Percentiles rank a stretch among this genome's conserved stretches.
Conservation (phyloP, 257 asterid species). For the Jacaranda mimosifolia region DNA sequence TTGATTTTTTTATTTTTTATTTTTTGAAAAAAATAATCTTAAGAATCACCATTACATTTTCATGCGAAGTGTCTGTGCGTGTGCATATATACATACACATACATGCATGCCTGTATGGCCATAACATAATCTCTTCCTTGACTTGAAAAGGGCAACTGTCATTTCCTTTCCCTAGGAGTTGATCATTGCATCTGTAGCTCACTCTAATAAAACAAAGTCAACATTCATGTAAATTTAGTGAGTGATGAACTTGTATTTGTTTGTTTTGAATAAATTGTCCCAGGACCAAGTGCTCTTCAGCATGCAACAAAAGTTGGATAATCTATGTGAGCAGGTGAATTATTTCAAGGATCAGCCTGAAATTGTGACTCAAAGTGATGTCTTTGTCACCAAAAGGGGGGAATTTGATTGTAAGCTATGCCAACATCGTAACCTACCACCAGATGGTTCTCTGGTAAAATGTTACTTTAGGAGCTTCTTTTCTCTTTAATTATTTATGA, state of each 20-base stretch:
- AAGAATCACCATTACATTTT: neutral
- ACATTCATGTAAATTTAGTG: too few species aligned
- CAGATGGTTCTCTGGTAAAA: constrained; percentile 51
- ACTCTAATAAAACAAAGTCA: too few species aligned
- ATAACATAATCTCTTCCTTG: neutral
- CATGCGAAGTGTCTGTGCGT: neutral
- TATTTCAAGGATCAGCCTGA: constrained; percentile 75
- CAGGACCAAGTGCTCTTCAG: constrained; percentile 84
- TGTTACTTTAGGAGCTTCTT: neutral
- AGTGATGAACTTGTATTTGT: neutral
- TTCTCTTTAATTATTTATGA: neutral
- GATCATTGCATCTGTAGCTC: neutral
- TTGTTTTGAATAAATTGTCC: constrained; percentile 9
- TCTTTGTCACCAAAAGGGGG: neutral
- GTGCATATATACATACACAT: neutral
- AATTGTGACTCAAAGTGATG: constrained; percentile 27
- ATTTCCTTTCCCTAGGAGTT: neutral
- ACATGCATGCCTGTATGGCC: neutral
- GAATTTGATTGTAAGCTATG: constrained; percentile 51
- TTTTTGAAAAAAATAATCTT: too few species aligned
- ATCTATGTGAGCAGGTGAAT: constrained; percentile 76
- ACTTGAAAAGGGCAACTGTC: neutral
- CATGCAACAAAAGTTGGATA: constrained; percentile 90
- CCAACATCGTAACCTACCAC: constrained; percentile 43
- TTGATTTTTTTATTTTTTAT: neutral